These are phyloP conservation scores for Nitzschia sp. DNA, from an alignment of 108 stramenopile genomes.

Conservation along the genomic window DNA sequence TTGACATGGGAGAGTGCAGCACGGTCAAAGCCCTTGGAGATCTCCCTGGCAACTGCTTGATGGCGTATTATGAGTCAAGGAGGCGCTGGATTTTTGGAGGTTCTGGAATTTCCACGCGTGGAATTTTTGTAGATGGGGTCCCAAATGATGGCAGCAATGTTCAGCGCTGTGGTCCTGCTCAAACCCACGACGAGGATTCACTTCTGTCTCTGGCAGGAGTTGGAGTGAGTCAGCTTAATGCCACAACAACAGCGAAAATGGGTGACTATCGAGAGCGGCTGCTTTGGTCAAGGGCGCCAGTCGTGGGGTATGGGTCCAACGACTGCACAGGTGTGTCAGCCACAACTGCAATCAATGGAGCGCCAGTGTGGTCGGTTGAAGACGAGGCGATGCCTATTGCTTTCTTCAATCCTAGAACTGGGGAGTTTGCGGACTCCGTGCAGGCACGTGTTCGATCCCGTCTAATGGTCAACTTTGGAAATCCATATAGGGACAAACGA, in stretches of 20 bases:
- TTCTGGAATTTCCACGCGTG: slow-evolving; percentile 61
- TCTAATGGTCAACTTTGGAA: slow-evolving; percentile 73
- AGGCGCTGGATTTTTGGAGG: slow-evolving; percentile 84
- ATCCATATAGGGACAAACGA: slow-evolving; percentile 75
- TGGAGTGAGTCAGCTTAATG: slow-evolving; percentile 60
- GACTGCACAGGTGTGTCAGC: slow-evolving; percentile 64
- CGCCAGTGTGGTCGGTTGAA: slow-evolving; percentile 70
- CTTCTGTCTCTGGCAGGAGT: slow-evolving; percentile 65
- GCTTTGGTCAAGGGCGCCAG: slow-evolving; percentile 55
- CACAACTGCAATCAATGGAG: slow-evolving; percentile 73
- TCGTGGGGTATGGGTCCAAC: slow-evolving; percentile 78
- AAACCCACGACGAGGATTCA: slow-evolving; percentile 43
- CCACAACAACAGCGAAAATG: slow-evolving; percentile 62
- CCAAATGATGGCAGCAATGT: slow-evolving; percentile 74
- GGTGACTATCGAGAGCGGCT: slow-evolving; percentile 78
- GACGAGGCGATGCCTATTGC: slow-evolving; percentile 75
- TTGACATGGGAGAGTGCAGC: neutral
- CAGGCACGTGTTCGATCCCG: slow-evolving; percentile 62
- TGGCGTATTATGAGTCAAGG: slow-evolving; percentile 81
- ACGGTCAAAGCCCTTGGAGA: slow-evolving; percentile 37
- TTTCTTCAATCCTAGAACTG: slow-evolving; percentile 70
- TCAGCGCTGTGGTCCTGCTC: slow-evolving; percentile 51
- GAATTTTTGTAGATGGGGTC: slow-evolving; percentile 70
- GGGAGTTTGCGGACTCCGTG: slow-evolving; percentile 68
- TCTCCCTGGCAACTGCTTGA: slow-evolving; percentile 60